phyloP scores from a whole-genome alignment of 768 basidiomycete species.

The Hygrophoropsis aurantiaca region DNA sequence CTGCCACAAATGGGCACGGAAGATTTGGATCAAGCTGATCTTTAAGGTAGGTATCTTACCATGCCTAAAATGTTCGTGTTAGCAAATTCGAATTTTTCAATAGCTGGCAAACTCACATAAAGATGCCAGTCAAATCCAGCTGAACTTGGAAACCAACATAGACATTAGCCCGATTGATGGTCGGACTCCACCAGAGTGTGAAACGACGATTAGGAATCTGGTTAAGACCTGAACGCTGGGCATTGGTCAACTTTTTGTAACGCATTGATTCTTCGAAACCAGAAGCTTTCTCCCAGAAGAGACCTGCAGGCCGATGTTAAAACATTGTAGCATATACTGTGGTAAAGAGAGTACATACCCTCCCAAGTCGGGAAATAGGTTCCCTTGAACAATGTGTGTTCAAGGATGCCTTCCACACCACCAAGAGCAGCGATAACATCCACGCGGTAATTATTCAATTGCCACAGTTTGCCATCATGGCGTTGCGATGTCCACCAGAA shows the following conservation, averaged over 20 bases:
- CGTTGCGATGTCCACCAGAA: slow-evolving; percentile 99
- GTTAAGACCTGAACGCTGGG: slow-evolving; percentile 95
- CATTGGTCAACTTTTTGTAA: slow-evolving; percentile 96
- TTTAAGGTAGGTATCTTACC: slow-evolving; percentile 98
- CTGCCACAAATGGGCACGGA: slow-evolving; percentile 99
- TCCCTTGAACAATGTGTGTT: slow-evolving; percentile 96
- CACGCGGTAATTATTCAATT: slow-evolving; percentile 96
- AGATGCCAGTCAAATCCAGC: slow-evolving; percentile 94
- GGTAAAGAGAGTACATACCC: slow-evolving; percentile 40
- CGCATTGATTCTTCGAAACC: slow-evolving; percentile 97
- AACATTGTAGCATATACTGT: not conserved
- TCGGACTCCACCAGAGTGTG: slow-evolving; percentile 99
- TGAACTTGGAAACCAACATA: slow-evolving; percentile 99
- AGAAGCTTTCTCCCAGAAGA: slow-evolving; percentile 98
- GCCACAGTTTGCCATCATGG: slow-evolving; percentile 95
- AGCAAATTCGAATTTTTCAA: not conserved
- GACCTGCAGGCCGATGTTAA: slow-evolving; percentile 38
- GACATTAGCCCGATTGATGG: slow-evolving; percentile 98
- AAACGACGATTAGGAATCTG: slow-evolving; percentile 99
- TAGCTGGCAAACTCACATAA: slow-evolving; percentile 57
- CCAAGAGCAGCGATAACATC: slow-evolving; percentile 98
- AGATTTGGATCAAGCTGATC: slow-evolving; percentile 99
- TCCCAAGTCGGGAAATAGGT: slow-evolving; percentile 99
- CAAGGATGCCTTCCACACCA: slow-evolving; percentile 94
- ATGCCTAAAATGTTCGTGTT: slow-evolving; percentile 56